phyloP scores from a whole-genome alignment of 345 rosid species.

The Linum lewisii region DNA sequence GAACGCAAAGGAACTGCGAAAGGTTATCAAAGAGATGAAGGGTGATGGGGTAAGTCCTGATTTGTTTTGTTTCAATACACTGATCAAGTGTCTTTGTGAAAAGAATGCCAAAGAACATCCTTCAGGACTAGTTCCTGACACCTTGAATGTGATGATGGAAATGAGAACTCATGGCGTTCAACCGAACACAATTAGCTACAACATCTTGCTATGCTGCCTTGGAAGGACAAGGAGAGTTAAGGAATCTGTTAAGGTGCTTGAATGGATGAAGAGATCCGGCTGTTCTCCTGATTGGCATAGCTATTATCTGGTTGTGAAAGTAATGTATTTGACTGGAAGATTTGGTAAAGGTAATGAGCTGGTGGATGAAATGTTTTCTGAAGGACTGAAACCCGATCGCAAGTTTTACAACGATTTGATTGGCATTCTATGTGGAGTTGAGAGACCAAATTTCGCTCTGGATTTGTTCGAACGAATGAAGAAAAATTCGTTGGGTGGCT shows the following conservation, averaged over 20 bases:
- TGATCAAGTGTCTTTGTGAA: constrained; percentile 65
- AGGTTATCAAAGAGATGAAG: constrained; percentile 69
- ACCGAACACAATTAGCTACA: constrained; percentile 61
- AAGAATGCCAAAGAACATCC: constrained; percentile 54
- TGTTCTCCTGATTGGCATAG: constrained; percentile 61
- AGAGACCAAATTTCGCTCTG: constrained; percentile 57
- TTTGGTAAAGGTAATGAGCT: constrained; percentile 67
- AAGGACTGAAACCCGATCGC: constrained; percentile 43
- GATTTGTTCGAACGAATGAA: constrained; percentile 69
- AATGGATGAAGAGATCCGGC: constrained; percentile 53
- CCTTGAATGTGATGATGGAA: constrained; percentile 81
- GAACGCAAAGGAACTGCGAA: constrained; percentile 61
- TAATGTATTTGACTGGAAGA: constrained; percentile 66
- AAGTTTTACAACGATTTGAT: constrained; percentile 64
- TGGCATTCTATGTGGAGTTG: constrained; percentile 75
- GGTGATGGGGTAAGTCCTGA: constrained; percentile 44
- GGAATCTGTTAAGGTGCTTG: constrained; percentile 57
- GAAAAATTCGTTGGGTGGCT: constrained; percentile 42
- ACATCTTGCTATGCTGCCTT: constrained; percentile 65
- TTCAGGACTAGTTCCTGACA: constrained; percentile 75
- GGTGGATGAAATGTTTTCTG: constrained; percentile 67
- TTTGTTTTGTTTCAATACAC: constrained; percentile 59
- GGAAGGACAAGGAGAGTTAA: constrained; percentile 69
- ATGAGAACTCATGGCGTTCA: constrained; percentile 50
- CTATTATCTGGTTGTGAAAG: constrained; percentile 70